Percentiles rank a stretch among this genome's conserved stretches.
These are phyloP conservation scores for Boletus semigastroideus DNA, from an alignment of 1,284 basidiomycete genomes.

Conservation along the genomic window DNA sequence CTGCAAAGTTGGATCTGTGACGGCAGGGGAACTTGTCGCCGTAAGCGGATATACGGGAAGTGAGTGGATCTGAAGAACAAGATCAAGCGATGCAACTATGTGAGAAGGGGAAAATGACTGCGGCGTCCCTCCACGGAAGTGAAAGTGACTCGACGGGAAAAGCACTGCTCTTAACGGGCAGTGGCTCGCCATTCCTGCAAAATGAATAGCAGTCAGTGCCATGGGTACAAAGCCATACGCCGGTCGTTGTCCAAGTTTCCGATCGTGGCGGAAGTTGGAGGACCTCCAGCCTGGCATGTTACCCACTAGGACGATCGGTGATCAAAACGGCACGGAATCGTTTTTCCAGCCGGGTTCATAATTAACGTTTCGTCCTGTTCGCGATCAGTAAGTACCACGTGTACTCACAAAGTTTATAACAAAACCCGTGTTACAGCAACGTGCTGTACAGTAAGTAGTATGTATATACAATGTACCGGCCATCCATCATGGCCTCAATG, in stretches of 20 bases:
- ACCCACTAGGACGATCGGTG: conserved; percentile 1
- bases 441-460: too few species aligned
- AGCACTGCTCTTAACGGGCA: conserved; percentile 26
- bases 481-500: too few species aligned
- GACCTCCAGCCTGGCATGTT: too few species aligned
- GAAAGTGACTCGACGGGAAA: conserved; percentile 7
- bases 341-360: background rate
- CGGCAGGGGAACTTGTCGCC: conserved; percentile 21
- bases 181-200: conserved; percentile 24
- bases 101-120: conserved; percentile 21
- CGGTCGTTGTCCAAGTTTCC: conserved; percentile 10
- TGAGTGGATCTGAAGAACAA: conserved; percentile 20
- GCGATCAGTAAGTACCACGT: background rate
- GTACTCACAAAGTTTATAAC: too few species aligned
- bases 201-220: conserved; percentile 28
- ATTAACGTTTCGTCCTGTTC: too few species aligned
- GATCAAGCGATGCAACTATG: conserved; percentile 22
- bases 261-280: conserved; percentile 13
- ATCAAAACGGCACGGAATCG: conserved; percentile 17
- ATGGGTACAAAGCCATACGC: conserved; percentile 15
- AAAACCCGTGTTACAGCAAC: conserved; percentile 3
- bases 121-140: conserved; percentile 26
- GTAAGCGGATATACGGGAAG: conserved; percentile 22
- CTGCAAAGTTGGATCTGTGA: conserved; percentile 29
- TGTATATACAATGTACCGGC: too few species aligned